phyloP scores from a whole-genome alignment of 208 protist genomes.

The Leishmania braziliensis region DNA sequence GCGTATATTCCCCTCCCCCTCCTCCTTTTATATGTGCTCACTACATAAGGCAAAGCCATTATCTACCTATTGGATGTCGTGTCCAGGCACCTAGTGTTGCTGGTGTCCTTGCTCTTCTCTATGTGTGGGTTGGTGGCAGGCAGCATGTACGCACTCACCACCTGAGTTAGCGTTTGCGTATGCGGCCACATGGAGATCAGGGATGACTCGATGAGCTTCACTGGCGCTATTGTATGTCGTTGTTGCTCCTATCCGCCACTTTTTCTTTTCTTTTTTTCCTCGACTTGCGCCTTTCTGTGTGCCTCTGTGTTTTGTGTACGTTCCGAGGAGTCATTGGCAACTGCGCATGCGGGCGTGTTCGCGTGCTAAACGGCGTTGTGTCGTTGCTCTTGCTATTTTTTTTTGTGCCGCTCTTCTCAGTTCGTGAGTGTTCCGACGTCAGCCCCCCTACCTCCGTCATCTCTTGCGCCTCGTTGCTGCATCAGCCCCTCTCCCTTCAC shows the following conservation, averaged over 20 bases:
- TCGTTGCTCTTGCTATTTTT: background rate
- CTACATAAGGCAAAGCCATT: background rate
- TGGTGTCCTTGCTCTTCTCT: background rate
- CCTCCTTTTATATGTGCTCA: background rate
- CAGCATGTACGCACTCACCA: background rate
- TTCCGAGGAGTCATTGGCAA: background rate
- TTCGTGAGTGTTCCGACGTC: background rate
- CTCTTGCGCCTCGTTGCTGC: background rate
- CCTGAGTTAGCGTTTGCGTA: background rate
- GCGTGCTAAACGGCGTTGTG: background rate
- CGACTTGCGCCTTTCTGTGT: background rate
- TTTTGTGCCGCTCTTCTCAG: background rate
- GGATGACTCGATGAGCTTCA: background rate
- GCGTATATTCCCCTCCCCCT: background rate
- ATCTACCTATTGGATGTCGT: background rate
- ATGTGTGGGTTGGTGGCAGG: background rate
- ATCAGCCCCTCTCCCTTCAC: background rate
- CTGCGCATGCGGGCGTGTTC: background rate
- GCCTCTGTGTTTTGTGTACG: background rate
- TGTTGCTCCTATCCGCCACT: background rate
- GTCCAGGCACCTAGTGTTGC: background rate
- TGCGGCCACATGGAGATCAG: background rate
- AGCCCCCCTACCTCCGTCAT: background rate
- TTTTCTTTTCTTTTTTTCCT: slow-evolving; percentile 1
- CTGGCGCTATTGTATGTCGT: background rate